Evolutionary conservation across 768 basidiomycete genomes (phyloP), one percentile per base, ranked within the genome.

Genomic region (Leccinum broughii): DNA sequence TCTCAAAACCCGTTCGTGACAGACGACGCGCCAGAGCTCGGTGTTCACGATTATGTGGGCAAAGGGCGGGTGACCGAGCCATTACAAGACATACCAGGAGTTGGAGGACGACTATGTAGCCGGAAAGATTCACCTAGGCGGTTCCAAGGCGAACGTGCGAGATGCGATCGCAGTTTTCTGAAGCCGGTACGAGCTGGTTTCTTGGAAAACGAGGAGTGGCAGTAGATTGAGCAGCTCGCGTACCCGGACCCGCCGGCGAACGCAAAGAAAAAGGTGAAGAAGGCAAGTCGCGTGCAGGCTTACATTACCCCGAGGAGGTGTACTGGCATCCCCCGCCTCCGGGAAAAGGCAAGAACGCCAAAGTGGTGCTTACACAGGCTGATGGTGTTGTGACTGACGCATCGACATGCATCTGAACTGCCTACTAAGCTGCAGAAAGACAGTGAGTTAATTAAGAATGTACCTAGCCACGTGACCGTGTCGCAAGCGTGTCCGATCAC

Each of bases 121-220:
- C 59, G 89, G 87, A 76, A 83, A 84, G 63, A 67, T 99, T 4
- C 22, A 97, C 73, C 97, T 97, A 7, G 88, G 85, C 34, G 97
- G 97, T 74, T 76, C 98, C 70, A 99, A 99, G 80, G 75, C 74
- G 4, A 82, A 85, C 0, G 92, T 96, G 15, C 82, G 83, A 48
- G 85, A 86, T 35, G 88, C 85, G 13, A 87, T 98, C 71, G 81
- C 68, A 79, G 79, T 26, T 76, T 99, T 49, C 75, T 98, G 58
- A 85, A 84, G 20, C 95, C 96, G 0, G 87, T 99, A 53, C 83
- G 89, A 63, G 83, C 85, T 63, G 82, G 85, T 54, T 98, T 93
- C 68, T 82, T 88, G 66, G 83, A 77, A 63, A 86, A 85, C 68
- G 82, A 88, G 66, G 93, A 93, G 70, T 98, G 93, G 87, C 85